Evolutionary conservation across 352 stramenopile species (phyloP), one percentile per base, ranked within the genome.

Genomic region (Phytophthora pluvialis): DNA sequence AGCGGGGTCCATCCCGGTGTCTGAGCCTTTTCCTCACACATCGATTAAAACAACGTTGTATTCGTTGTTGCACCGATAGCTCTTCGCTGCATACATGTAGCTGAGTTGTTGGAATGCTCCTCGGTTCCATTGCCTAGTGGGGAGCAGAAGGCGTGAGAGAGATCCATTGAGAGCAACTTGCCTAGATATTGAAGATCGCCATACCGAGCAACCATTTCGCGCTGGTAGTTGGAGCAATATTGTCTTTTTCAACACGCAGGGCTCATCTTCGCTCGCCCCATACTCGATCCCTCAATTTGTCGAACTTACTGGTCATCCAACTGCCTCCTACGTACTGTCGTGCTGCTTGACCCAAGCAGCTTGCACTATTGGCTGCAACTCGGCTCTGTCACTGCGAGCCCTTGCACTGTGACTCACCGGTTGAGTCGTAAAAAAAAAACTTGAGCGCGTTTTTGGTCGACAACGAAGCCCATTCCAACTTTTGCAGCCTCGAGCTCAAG

Each of bases 391-490:
- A 35, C 12, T 5, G 16, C 15, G 11, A 35, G 4, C 29, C 18
- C 21, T 13, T 56, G 18, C 10, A 55, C 29, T 52, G 21, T 40
- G 5, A 58, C 28, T 48, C 26, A 26, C 16, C 36, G 44, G 3
- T 28, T 13, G 33, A 35, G 12, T 38, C 11, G 44, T 50, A 25
- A 40, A 54, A 47, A 40, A 54, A 47, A 42, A 47, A 32, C 18
- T 29, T 2, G 26, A 49, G 18, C 25, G 10, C 35, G 15, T 5
- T 44, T n/a, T n/a, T n/a, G n/a, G n/a, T n/a, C n/a, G n/a, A n/a
- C n/a, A n/a, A n/a, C n/a, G n/a, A n/a, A 52, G 38, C 38, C 10
- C 61, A 70, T 67, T 71, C 48, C 33, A 32, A 42, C 31, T 61
- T 71, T 66, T 61, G 5, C 63, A 15, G 16, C 18, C 40, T 60